Base-by-base conservation (phyloP, 768 basidiomycete species). In the Boletus barrowsii region DNA sequence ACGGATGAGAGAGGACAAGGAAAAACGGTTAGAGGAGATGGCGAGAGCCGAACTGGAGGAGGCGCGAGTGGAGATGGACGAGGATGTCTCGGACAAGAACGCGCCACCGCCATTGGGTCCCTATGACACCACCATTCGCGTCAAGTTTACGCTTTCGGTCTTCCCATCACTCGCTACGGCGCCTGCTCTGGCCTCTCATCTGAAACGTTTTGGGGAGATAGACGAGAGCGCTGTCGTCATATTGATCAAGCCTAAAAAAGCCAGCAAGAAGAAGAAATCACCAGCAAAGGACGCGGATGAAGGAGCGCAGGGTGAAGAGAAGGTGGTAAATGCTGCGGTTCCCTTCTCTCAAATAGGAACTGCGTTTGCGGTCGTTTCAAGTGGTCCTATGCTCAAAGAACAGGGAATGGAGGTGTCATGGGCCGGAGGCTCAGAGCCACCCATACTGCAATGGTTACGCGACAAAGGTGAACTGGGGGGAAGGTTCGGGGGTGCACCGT, bases 281-380 rank as follows among this genome's bases (percentile, higher is more conserved):
- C 36, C 42, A 18, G 57, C 41, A n/a, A 56, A 56, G 4, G 30
- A 26, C 20, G 4, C 20, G 4, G 52, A 78, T 0, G 75, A 77
- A 22, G 73, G 75, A 17, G 75, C 79, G n/a, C 79, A 81, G 36
- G 41, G 45, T 2, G 52, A 60, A 18, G 58, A 61, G 5, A 91
- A 86, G 58, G 76, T 76, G 39, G 87, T 80, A 1, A 89, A 79
- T 7, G 90, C 91, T 0, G 76, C 89, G 5, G 81, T 91, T 0
- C 84, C 88, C 7, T 93, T 92, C 68, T 80, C 82, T 54, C 86
- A 84, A 59, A 84, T 92, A 42, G 79, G 84, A 1, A 81, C 87
- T 40, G 90, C 91, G 3, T 89, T 90, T 63, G 86, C 83, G 3
- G 87, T 83, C 3, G 85, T 92, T 1, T 83, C 83, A 59, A 70